These are phyloP conservation scores for Saccharomyces hybrid DNA, from an alignment of 1,139 yeast species.

Conservation along the genomic window DNA sequence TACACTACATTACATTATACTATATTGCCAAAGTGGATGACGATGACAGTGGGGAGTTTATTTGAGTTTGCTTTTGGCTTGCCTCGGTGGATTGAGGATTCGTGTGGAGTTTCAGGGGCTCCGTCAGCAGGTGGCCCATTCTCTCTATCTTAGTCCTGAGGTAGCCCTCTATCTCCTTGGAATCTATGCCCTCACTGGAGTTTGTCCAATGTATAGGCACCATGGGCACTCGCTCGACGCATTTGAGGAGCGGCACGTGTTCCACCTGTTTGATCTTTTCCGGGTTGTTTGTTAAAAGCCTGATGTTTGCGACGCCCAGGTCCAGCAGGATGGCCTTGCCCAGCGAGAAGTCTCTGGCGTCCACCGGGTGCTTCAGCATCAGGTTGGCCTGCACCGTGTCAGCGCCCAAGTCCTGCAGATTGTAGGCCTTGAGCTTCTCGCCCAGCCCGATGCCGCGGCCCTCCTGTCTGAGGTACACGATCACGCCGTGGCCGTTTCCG, in stretches of 20 bases:
- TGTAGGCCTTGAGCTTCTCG: slow-evolving; percentile 93
- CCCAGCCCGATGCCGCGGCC: slow-evolving; percentile 98
- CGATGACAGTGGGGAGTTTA: neutral
- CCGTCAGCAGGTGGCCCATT: slow-evolving; percentile 86
- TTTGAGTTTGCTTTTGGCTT: neutral
- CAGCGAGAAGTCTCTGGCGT: slow-evolving; percentile 82
- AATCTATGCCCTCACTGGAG: slow-evolving; percentile 58
- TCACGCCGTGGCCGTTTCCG: slow-evolving; percentile 77
- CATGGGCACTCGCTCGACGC: slow-evolving; percentile 86
- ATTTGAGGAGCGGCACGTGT: slow-evolving; percentile 22
- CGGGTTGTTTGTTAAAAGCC: slow-evolving; percentile 87
- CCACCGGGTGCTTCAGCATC: slow-evolving; percentile 91
- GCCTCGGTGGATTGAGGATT: neutral
- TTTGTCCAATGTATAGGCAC: slow-evolving; percentile 86
- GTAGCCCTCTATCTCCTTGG: slow-evolving; percentile 86
- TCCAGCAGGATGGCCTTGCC: slow-evolving; percentile 91
- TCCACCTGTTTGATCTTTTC: slow-evolving; percentile 86
- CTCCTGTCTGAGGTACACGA: slow-evolving; percentile 92
- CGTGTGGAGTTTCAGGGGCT: slow-evolving; percentile 41
- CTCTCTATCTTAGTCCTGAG: slow-evolving; percentile 87
- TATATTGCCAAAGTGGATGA: neutral
- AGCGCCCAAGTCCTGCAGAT: slow-evolving; percentile 94
- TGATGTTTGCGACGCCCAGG: slow-evolving; percentile 64
- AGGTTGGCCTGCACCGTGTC: slow-evolving; percentile 96
- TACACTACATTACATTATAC: neutral